phyloP scores from a whole-genome alignment of 371 early-diverging fungal genomes.

The Nematocida sp. region DNA sequence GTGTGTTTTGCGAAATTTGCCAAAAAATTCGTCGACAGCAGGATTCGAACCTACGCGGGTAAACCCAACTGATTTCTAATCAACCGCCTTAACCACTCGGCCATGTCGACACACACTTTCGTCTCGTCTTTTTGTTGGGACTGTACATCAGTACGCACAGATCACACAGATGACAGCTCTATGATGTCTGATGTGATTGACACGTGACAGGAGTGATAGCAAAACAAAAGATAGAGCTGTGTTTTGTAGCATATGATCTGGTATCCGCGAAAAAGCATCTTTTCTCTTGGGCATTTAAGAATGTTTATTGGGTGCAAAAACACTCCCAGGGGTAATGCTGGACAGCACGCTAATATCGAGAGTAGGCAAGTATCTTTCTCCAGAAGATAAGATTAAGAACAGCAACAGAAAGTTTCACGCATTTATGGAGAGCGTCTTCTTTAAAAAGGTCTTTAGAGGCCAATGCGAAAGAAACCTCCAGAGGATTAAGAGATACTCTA shows the following conservation, averaged over 20 bases:
- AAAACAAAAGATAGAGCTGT: neutral
- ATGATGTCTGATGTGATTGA: too few species aligned
- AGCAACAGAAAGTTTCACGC: slow-evolving; percentile 4
- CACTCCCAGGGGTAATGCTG: slow-evolving; percentile 14
- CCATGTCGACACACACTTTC: slow-evolving; percentile 44
- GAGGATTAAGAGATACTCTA: neutral
- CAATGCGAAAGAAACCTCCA: slow-evolving; percentile 7
- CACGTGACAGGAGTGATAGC: neutral
- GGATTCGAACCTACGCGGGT: slow-evolving; percentile 56
- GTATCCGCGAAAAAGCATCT: neutral
- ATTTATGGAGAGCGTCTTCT: slow-evolving; percentile 14
- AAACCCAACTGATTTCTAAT: slow-evolving; percentile 52
- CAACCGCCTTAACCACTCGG: slow-evolving; percentile 56
- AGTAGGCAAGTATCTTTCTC: slow-evolving; percentile 40
- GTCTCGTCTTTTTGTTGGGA: too few species aligned
- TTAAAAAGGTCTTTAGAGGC: slow-evolving; percentile 14
- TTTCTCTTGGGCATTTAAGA: neutral
- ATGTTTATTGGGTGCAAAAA: neutral
- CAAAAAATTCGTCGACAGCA: slow-evolving; percentile 15
- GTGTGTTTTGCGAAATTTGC: neutral
- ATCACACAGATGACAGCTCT: too few species aligned
- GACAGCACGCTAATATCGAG: slow-evolving; percentile 47
- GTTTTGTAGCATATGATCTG: neutral
- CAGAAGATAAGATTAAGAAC: slow-evolving; percentile 36
- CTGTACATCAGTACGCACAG: too few species aligned